Base-by-base conservation (phyloP, 768 basidiomycete species). In the Cystofilobasidium ferigula region DNA sequence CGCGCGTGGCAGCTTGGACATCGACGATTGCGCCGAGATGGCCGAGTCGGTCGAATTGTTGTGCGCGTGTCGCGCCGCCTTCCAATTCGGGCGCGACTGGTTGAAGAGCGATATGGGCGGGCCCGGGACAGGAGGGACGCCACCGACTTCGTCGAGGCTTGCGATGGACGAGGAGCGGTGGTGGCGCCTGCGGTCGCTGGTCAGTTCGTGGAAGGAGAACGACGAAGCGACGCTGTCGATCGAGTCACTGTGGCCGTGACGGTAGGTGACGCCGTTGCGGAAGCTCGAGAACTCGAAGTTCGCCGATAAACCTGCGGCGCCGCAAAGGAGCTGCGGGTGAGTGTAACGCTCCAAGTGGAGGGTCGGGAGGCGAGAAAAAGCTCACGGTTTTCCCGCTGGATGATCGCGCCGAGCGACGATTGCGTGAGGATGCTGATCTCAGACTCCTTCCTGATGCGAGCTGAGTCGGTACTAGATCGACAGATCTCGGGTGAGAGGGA, bases 31-130 rank as follows among this genome's bases (percentile, higher is more conserved):
- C 3, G 30, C 28, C 14, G 51, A 54, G 16, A 32, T 12, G 12
- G 51, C 51, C 10, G 51, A 54, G 28, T 54, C 51, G 30, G 13
- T 18, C 28, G 51, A 54, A 20, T 26, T 32, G 20, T 24, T 51
- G 10, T 47, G 51, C 14, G 30, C 26, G 30, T 54, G 51, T 18
- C 51, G 51, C 51, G 2, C 13, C 3, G 28, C 51, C 16, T 54
- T 54, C 51, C 51, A 54, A 2, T 54, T 54, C 24, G 51, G 38
- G 28, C 51, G 35, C 1, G 53, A 14, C 48, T 53, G 40, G 62
- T 63, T 63, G 62, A 56, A 63, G 24, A 54, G 48, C 26, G 62
- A 63, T 16, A 63, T 40, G 9, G 62, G 62, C n/a, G 62, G 62
- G 13, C 62, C 51, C 9, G 26, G n/a, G 22, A 38, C 35, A 10